phyloP scores from a whole-genome alignment of 176 grass and related monocot species.

The Thalia dealbata region DNA sequence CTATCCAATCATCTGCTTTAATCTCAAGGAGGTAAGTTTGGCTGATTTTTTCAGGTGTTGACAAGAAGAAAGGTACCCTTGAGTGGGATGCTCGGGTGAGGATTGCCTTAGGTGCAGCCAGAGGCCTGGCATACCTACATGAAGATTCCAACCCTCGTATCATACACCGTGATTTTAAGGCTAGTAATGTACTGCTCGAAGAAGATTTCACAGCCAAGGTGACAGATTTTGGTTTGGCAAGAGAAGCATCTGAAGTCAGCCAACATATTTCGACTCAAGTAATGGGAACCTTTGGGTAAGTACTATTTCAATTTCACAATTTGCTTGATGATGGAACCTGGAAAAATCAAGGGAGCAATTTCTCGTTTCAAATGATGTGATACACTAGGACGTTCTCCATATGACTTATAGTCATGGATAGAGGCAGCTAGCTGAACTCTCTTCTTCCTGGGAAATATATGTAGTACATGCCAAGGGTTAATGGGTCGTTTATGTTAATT shows the following conservation, averaged over 20 bases:
- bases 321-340: not conserved
- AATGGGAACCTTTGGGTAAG: slow-evolving; percentile 98
- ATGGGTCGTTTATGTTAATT: no score
- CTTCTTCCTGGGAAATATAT: no score
- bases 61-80: slow-evolving; percentile 60
- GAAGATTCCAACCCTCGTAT: slow-evolving; percentile 93
- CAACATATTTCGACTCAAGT: slow-evolving; percentile 78
- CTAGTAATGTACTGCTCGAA: slow-evolving; percentile 83
- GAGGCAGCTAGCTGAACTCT: no score
- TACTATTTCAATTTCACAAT: not conserved
- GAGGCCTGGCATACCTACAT: slow-evolving; percentile 90
- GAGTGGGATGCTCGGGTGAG: slow-evolving; percentile 91
- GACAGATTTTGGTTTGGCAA: slow-evolving; percentile 95
- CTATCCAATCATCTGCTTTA: not conserved
- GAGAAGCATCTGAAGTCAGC: slow-evolving; percentile 73
- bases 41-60: slow-evolving; percentile 32
- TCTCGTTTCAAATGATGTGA: no score
- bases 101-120: slow-evolving; percentile 85
- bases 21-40: not conserved
- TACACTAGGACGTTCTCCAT: no score
- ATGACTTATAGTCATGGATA: no score
- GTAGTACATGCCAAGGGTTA: no score
- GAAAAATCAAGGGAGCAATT: not conserved
- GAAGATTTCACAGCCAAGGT: slow-evolving; percentile 96
- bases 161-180: slow-evolving; percentile 97